phyloP scores from a whole-genome alignment of 495 filamentous ascomycete genomes.

The Hamigera avellanea region DNA sequence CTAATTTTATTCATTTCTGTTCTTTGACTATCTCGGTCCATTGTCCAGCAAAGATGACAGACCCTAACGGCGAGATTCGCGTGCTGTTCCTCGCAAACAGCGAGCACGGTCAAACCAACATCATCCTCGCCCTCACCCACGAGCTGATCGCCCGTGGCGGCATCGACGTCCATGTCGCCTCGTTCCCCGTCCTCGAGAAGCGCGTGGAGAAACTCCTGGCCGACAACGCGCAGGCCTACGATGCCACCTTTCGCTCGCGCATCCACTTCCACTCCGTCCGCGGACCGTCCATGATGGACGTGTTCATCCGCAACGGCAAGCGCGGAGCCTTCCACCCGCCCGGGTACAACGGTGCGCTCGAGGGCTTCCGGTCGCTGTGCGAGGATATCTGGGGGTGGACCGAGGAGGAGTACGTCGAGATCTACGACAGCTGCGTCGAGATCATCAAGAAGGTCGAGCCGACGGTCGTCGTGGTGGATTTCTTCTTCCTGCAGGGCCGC shows the following conservation, averaged over 20 bases:
- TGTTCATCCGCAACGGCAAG: constrained; percentile 24
- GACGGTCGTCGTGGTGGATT: constrained; percentile 35
- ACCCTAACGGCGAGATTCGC: background rate
- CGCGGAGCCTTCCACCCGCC: constrained; percentile 24
- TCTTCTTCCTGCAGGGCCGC: constrained; percentile 35
- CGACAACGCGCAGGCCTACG: constrained; percentile 12
- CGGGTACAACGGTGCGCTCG: constrained; percentile 21
- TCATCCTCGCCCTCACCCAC: constrained; percentile 39
- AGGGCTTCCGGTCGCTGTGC: constrained; percentile 25
- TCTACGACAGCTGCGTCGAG: constrained; percentile 30
- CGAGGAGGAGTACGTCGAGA: constrained; percentile 35
- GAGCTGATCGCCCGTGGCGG: constrained; percentile 36
- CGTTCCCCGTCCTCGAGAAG: constrained; percentile 27
- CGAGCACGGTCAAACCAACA: constrained; percentile 45
- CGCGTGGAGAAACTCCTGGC: constrained; percentile 19
- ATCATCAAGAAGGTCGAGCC: constrained; percentile 31
- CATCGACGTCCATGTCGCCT: constrained; percentile 40
- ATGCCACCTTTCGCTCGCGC: constrained; percentile 13
- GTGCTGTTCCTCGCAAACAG: constrained; percentile 40
- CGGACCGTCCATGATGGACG: constrained; percentile 29
- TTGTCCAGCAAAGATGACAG: too few species aligned
- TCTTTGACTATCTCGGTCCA: too few species aligned
- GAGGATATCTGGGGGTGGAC: constrained; percentile 30
- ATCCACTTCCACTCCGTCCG: constrained; percentile 33
- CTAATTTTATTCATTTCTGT: too few species aligned